These are phyloP conservation scores for Coccomyxa subellipsoidea DNA, from an alignment of 163 green algal species.

Conservation along the genomic window DNA sequence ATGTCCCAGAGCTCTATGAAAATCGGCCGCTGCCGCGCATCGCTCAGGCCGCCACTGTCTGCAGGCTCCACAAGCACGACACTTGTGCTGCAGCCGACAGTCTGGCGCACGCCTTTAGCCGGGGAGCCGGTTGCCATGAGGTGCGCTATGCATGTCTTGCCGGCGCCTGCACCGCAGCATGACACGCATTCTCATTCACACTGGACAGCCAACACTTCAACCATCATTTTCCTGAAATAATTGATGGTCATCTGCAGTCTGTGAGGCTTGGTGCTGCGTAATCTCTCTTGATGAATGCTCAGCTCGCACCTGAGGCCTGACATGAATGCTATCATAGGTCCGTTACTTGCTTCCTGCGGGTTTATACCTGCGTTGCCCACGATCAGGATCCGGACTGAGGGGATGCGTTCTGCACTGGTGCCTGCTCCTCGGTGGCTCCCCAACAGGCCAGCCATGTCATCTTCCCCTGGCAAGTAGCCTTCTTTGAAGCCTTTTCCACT, in stretches of 20 bases:
- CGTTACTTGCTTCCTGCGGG: not conserved
- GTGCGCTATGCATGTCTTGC: not conserved
- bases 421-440: not conserved
- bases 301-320: not conserved
- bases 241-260: too few species aligned
- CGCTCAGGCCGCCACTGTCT: not conserved
- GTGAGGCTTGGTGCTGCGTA: too few species aligned
- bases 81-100: not conserved
- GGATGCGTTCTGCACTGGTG: not conserved
- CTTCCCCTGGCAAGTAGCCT: not conserved
- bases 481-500: too few species aligned
- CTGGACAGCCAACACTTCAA: too few species aligned
- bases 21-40: not conserved
- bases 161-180: not conserved
- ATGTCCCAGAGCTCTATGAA: slow-evolving; percentile 8
- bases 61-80: not conserved
- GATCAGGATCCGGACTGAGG: not conserved
- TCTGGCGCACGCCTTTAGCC: not conserved
- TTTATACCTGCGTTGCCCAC: not conserved
- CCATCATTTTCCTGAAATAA: not conserved
- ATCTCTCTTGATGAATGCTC: too few species aligned
- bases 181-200: not conserved
- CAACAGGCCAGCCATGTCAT: not conserved
- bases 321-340: not conserved
- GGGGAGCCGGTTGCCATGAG: not conserved